phyloP scores from a whole-genome alignment of 805 yeast species.

The Wickerhamiella hasegawae region DNA sequence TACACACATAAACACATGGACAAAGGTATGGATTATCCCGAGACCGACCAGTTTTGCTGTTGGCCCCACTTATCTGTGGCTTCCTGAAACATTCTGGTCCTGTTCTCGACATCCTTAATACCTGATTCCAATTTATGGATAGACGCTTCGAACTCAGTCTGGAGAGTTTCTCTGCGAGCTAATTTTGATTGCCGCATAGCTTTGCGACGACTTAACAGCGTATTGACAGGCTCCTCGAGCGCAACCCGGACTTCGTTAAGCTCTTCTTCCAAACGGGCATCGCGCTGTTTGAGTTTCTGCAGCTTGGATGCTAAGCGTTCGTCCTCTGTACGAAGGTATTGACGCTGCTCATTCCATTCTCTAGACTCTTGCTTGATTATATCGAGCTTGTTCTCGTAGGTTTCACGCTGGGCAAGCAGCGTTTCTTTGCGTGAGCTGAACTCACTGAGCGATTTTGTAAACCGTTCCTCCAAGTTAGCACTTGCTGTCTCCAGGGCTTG shows the following conservation, averaged over 20 bases:
- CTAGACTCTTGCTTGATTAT: neutral
- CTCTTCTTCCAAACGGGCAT: neutral
- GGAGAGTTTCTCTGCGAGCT: constrained; percentile 3
- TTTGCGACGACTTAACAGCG: constrained; percentile 1
- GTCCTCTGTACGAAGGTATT: constrained; percentile 1
- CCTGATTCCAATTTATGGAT: constrained; percentile 6
- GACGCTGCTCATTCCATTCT: neutral
- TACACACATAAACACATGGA: too few species aligned
- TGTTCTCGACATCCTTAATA: constrained; percentile 4
- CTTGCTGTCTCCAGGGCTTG: constrained; percentile 9
- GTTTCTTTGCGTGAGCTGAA: constrained; percentile 2
- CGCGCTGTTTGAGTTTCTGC: neutral
- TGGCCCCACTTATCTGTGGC: constrained; percentile 1
- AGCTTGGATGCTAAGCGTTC: neutral
- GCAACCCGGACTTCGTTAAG: neutral
- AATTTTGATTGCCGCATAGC: constrained; percentile 1
- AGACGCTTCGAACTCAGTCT: constrained; percentile 7
- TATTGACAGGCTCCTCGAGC: neutral
- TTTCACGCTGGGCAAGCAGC: neutral
- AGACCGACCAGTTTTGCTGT: neutral
- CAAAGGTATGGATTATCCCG: too few species aligned
- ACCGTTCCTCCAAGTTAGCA: constrained; percentile 5
- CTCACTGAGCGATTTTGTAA: constrained; percentile 4
- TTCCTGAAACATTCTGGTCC: constrained; percentile 4
- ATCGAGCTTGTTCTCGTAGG: neutral